These are phyloP conservation scores for Starmerella floricola DNA, from an alignment of 805 yeast species.

Conservation along the genomic window DNA sequence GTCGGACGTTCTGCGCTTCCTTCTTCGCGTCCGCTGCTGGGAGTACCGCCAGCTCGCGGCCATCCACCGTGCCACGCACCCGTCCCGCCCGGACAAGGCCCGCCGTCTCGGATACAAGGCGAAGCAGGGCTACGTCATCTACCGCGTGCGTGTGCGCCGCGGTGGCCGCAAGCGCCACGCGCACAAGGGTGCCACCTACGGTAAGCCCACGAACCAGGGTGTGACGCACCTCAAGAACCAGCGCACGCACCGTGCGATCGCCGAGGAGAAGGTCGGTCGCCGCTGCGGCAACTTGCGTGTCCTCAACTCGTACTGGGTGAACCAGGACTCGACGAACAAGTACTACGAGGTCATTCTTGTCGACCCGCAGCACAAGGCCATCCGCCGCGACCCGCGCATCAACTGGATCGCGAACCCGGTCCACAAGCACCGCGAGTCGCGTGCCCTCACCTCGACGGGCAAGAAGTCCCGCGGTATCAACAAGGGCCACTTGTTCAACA, in stretches of 20 bases:
- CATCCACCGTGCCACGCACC: conserved; percentile 97
- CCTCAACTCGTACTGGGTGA: conserved; percentile 98
- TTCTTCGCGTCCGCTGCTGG: conserved; percentile 99
- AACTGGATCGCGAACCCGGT: conserved; percentile 99
- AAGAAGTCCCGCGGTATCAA: conserved; percentile 99
- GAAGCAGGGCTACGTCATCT: conserved; percentile 98
- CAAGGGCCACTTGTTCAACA: conserved; percentile 99
- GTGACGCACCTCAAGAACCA: conserved; percentile 98
- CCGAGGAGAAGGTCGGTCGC: conserved; percentile 99
- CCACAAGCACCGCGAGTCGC: conserved; percentile 99
- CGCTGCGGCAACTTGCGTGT: conserved; percentile 98
- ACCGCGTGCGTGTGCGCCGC: conserved; percentile 98
- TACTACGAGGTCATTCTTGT: conserved; percentile 96
- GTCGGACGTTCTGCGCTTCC: conserved; percentile 97
- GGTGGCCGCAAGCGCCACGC: conserved; percentile 99
- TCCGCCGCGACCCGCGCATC: conserved; percentile 96
- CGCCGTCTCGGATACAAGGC: conserved; percentile 99
- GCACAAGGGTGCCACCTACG: conserved; percentile 99
- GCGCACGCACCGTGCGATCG: conserved; percentile 93
- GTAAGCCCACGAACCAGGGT: conserved; percentile 99
- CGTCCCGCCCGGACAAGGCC: conserved; percentile 99
- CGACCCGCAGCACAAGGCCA: conserved; percentile 96
- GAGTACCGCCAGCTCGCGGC: conserved; percentile 99
- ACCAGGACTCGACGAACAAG: conserved; percentile 99
- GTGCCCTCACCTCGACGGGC: conserved; percentile 97